Base-by-base conservation (phyloP, 2,329 filamentous ascomycete genomes). In the Mariannaea elegans region DNA sequence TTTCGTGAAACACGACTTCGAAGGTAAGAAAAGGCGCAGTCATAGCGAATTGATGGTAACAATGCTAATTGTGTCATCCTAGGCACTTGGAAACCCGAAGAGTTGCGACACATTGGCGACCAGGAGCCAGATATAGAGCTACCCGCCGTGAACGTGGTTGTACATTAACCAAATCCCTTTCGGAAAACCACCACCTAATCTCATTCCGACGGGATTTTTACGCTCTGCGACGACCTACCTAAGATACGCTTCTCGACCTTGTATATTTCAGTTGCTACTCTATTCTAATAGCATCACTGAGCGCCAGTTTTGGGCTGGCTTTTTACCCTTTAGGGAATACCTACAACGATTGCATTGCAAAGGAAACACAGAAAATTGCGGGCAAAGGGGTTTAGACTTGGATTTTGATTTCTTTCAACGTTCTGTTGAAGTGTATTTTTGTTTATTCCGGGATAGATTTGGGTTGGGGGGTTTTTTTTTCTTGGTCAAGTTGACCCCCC, bases 1-100 rank as follows among this genome's bases (percentile, higher is more conserved):
- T 2, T 98, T 97, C 81, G 95, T 99, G 62, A 94, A 95, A 79
- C 95, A 99, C 79, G 89, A 93, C 55, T 99, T 99, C 76, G 92
- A 97, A 82, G 95, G 94, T 96, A 80, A 67, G 84, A 21, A 3
- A 12, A 39, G 10, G 4, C 2, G 14, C 27, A 18, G 18, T 41
- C 29, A 2, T 2, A 23, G n/a, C 31, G 38, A 36, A 2, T 7
- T n/a, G 8, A 34, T 14, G n/a, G 7, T 19, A n/a, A 8, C 8
- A 27, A 46, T 49, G 27, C 41, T 65, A 36, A 63, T 39, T 36
- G n/a, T 8, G 18, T 9, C 7, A 21, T 4, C 4, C 21, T 69
- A 92, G 90, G 90, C 47, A 89, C 88, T 3, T 93, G 90, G 90
- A 93, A 93, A 74, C 89, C 90, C 21, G 89, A 91, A 72, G 84